Evolutionary conservation across 768 basidiomycete genomes (phyloP), one percentile per base, ranked within the genome.

Genomic region (Lactarius psammicola): DNA sequence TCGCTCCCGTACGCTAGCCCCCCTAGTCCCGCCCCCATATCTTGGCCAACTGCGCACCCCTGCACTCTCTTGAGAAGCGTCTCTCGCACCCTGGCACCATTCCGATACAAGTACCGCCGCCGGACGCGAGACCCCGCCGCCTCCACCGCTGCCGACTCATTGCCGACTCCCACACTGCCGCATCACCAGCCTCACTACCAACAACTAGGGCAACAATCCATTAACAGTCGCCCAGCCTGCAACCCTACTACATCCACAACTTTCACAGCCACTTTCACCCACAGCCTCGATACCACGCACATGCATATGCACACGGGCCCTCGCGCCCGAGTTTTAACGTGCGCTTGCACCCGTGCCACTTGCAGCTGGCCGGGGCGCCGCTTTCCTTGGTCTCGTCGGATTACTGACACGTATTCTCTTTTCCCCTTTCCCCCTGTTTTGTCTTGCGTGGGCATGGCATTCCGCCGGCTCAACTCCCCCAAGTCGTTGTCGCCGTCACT

Each of bases 1-100:
- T 87, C 18, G 76, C 82, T 13, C 85, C 85, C 67, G 85, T 87
- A 72, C 75, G 85, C 42, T 42, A 7, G 7, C 4, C 79, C 63
- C 44, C 51, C 56, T 56, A 56, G 26, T 36, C 40, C 28, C 20
- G 23, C 62, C 17, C 57, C 34, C 18, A 6, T n/a, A 49, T 51
- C 60, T 42, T 56, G 36, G 66, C 65, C 40, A 15, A 20, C 15
- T 9, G n/a, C 40, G 26, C 40, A 56, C 56, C 56, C 60, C 18
- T 62, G 53, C 66, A 51, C 38, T 40, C 17, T 15, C 2, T 3
- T 11, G 40, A 85, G 82, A 85, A 84, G 80, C 82, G 84, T 18
- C 80, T 82, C 8, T 31, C 76, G 76, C 59, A 61, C 3, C 72
- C 78, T 74, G 75, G 30, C 73, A 75, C 40, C 74, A 78, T 36